Conservation (phyloP, 495 filamentous ascomycete species). For the Penicillium crystallinum region DNA sequence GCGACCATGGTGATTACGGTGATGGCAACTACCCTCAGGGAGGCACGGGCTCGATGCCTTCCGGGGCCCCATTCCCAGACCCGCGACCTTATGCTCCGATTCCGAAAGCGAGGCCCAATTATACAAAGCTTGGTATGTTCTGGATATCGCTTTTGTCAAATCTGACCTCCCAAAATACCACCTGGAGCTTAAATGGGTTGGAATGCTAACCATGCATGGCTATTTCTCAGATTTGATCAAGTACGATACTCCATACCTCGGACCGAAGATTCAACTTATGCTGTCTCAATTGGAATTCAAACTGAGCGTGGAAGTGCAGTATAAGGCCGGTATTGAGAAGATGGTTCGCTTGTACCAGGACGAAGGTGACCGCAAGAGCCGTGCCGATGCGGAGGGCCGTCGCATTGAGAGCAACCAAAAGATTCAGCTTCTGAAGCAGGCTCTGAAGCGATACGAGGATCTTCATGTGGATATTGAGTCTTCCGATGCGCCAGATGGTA, state of each 20-base stretch:
- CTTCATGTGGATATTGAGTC: slow-evolving; percentile 92
- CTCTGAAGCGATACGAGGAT: slow-evolving; percentile 94
- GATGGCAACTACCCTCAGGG: slow-evolving; percentile 52
- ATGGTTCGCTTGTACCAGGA: slow-evolving; percentile 98
- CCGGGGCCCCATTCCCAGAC: slow-evolving; percentile 73
- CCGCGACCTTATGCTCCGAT: slow-evolving; percentile 62
- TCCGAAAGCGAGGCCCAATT: slow-evolving; percentile 78
- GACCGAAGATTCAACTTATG: slow-evolving; percentile 98
- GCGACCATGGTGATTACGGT: slow-evolving; percentile 49
- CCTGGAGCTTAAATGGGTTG: slow-evolving; percentile 2
- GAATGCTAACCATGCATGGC: slow-evolving; percentile 13
- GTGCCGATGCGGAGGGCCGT: slow-evolving; percentile 80
- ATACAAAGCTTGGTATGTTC: slow-evolving; percentile 85
- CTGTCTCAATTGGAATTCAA: slow-evolving; percentile 98
- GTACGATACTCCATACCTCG: slow-evolving; percentile 93
- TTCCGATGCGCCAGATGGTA: slow-evolving; percentile 80
- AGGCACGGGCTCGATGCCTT: slow-evolving; percentile 70
- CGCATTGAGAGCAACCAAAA: slow-evolving; percentile 95
- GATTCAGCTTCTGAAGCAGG: slow-evolving; percentile 91
- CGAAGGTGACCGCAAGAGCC: slow-evolving; percentile 96
- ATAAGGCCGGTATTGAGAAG: slow-evolving; percentile 98
- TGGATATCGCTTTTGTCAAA: not conserved
- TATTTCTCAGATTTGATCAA: slow-evolving; percentile 81
- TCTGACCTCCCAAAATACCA: not conserved
- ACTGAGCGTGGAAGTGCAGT: slow-evolving; percentile 97